These are phyloP conservation scores for Phytophthora ohioensis DNA, from an alignment of 352 stramenopile genomes.

Conservation along the genomic window DNA sequence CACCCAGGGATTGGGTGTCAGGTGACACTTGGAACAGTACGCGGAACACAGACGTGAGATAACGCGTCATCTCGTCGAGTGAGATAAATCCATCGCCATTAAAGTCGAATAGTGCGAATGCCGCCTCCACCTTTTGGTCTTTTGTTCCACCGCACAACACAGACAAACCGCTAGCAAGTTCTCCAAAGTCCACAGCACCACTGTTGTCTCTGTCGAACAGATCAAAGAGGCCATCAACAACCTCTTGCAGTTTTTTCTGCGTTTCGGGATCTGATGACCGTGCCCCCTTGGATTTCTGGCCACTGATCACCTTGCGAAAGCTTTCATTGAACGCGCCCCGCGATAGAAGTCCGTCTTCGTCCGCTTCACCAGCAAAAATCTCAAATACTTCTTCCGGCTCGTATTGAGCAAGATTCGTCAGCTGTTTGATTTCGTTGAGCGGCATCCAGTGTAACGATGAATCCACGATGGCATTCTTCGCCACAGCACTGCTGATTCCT, in stretches of 20 bases:
- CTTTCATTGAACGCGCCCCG: conserved; percentile 80
- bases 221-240: conserved; percentile 80
- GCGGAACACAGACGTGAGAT: conserved; percentile 89
- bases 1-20: conserved; percentile 60
- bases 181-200: conserved; percentile 83
- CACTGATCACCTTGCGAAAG: conserved; percentile 75
- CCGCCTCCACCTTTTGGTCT: conserved; percentile 86
- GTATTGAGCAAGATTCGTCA: conserved; percentile 83
- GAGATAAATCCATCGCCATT: conserved; percentile 92
- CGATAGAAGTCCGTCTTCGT: conserved; percentile 77
- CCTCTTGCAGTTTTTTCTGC: conserved; percentile 58
- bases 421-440: conserved; percentile 82
- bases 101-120: conserved; percentile 90
- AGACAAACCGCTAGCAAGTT: conserved; percentile 84
- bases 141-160: conserved; percentile 88
- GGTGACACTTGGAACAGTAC: conserved; percentile 87
- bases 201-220: conserved; percentile 83
- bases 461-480: conserved; percentile 79
- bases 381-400: conserved; percentile 89
- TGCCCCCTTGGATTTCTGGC: conserved; percentile 33
- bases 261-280: conserved; percentile 30
- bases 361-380: conserved; percentile 81
- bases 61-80: conserved; percentile 87
- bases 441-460: conserved; percentile 85
- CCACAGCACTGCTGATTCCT: conserved; percentile 73